Evolutionary conservation across 768 basidiomycete species (phyloP), one percentile per base, ranked within the genome.

Genomic region (Rhizopogon vesiculosus): DNA sequence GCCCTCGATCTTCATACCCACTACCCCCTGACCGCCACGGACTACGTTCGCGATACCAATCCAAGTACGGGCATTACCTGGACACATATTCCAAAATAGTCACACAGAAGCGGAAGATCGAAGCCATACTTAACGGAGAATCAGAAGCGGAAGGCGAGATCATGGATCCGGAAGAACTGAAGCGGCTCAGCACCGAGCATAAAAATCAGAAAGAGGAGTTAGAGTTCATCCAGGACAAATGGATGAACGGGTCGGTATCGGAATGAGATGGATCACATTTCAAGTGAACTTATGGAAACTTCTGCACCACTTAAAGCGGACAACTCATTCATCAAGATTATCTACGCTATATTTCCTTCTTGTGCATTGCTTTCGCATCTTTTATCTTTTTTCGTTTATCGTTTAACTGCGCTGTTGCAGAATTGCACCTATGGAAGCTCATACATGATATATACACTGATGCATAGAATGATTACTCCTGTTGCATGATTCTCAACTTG

Each of bases 91-190:
- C 75, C 33, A 71, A 76, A 63, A 65, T 86, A 45, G 64, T 76
- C 22, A 71, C 71, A 7, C 79, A 86, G 65, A 80, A 79, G 61
- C 65, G 69, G 46, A 80, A 78, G 62, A 73, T 84, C 31, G 77
- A 83, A 66, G 74, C 71, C n/a, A 64, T 85, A 48, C 64, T 88
- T 41, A 75, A 73, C 19, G 74, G 69, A 40, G 84, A 82, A 59
- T 83, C 80, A 10, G 82, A 81, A 53, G 78, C 72, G 7, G 84
- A 84, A 58, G 64, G 74, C 18, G 82, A 83, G 45, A 55, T 85
- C 40, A 65, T 85, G 74, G 78, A 78, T 57, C 64, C 72, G 3
- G 81, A 85, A 35, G 84, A 83, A 15, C 58, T 86, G 55, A 61
- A 67, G 51, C 74, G 72, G 53, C 62, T 86, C 25, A 74, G 69